Evolutionary conservation across 371 early-diverging fungal genomes (phyloP).

Genomic region (Funneliformis caledonium): DNA sequence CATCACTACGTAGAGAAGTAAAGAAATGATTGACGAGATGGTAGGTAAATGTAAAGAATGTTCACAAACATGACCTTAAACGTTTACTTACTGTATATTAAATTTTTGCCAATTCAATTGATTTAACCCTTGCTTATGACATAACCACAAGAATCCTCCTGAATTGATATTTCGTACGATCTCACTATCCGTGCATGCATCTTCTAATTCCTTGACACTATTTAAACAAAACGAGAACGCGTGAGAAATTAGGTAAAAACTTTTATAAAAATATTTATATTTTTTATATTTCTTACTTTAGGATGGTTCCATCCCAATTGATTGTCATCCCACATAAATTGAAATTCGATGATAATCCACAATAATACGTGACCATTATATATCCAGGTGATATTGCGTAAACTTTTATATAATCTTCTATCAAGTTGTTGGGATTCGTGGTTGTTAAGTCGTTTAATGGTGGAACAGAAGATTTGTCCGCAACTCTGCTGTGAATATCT

Average conservation of each 20-base stretch:
- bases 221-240: too few species aligned
- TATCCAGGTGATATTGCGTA: background rate
- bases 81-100: background rate
- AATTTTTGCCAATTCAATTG: conserved; percentile 12
- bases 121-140: background rate
- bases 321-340: background rate
- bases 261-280: too few species aligned
- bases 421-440: too few species aligned
- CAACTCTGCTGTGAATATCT: too few species aligned
- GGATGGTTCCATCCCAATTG: background rate
- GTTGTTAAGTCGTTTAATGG: background rate
- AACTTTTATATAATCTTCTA: background rate
- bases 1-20: background rate
- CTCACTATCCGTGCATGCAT: background rate
- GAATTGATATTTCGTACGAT: background rate
- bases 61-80: too few species aligned
- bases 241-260: too few species aligned
- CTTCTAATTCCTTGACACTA: background rate
- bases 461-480: background rate
- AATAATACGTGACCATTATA: background rate
- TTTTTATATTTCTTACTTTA: background rate
- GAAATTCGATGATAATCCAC: background rate
- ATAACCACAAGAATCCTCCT: conserved; percentile 10
- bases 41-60: too few species aligned
- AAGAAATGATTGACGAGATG: too few species aligned